Evolutionary conservation across 768 basidiomycete genomes (phyloP).

Genomic region (Suillus paluster): DNA sequence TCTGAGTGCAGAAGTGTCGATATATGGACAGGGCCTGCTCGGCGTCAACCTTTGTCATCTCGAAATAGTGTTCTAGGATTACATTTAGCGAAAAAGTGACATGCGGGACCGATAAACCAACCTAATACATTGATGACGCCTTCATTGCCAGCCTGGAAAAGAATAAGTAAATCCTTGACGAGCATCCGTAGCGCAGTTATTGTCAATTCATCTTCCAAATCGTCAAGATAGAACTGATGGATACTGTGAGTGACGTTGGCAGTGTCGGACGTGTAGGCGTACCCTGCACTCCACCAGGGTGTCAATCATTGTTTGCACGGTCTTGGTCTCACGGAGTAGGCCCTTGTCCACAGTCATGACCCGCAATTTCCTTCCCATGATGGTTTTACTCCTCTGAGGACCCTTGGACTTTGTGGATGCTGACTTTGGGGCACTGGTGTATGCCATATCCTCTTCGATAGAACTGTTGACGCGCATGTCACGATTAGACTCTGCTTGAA

Average conservation of each 20-base stretch:
- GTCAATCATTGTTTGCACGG: slow-evolving; percentile 91
- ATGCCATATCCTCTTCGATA: slow-evolving; percentile 60
- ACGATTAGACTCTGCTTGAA: slow-evolving; percentile 92
- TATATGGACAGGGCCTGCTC: slow-evolving; percentile 84
- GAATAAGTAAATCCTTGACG: slow-evolving; percentile 92
- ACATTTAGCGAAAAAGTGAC: slow-evolving; percentile 16
- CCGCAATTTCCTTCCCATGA: slow-evolving; percentile 82
- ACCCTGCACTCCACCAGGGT: slow-evolving; percentile 87
- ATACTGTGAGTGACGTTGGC: slow-evolving; percentile 6
- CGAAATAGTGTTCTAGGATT: slow-evolving; percentile 87
- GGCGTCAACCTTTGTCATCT: slow-evolving; percentile 96
- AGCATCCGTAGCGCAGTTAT: slow-evolving; percentile 90
- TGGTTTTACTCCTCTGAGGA: slow-evolving; percentile 71
- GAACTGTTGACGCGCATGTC: slow-evolving; percentile 71
- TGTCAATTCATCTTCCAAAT: slow-evolving; percentile 90
- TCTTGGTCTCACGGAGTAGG: slow-evolving; percentile 86
- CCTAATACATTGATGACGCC: slow-evolving; percentile 86
- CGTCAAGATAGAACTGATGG: slow-evolving; percentile 87
- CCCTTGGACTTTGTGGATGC: slow-evolving; percentile 40
- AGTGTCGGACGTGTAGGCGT: slow-evolving; percentile 34
- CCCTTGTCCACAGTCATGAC: slow-evolving; percentile 97
- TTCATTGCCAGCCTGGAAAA: slow-evolving; percentile 97
- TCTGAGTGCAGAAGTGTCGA: slow-evolving; percentile 92
- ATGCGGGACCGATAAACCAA: slow-evolving; percentile 42
- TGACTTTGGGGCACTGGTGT: slow-evolving; percentile 34